These are phyloP conservation scores for Polymyxa betae DNA, from an alignment of 208 protist species.

Conservation along the genomic window DNA sequence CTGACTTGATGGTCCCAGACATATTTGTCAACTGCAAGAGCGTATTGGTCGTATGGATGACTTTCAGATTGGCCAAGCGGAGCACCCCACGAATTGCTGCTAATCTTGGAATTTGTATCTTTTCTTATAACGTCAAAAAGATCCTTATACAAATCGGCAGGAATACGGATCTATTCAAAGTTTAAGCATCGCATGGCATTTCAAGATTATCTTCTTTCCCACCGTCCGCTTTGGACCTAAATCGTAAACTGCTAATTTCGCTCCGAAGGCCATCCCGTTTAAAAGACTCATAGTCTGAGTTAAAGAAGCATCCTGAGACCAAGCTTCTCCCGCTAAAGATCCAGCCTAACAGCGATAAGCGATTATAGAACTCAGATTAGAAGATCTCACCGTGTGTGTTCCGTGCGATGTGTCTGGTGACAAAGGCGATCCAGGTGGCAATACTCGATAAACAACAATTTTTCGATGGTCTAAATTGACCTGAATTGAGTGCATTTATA, in stretches of 20 bases:
- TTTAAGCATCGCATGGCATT: too few species aligned
- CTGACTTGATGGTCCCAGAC: background rate
- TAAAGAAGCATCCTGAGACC: background rate
- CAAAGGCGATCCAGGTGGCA: background rate
- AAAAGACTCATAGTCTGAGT: background rate
- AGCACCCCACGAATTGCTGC: slow-evolving; percentile 36
- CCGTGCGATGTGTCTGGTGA: slow-evolving; percentile 23
- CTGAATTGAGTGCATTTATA: slow-evolving; percentile 3
- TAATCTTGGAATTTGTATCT: slow-evolving; percentile 32
- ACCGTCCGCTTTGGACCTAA: background rate
- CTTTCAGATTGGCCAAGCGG: background rate
- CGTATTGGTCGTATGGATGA: slow-evolving; percentile 7
- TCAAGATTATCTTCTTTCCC: background rate
- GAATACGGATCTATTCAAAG: slow-evolving; percentile 17
- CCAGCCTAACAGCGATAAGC: slow-evolving; percentile 1
- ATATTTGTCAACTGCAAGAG: slow-evolving; percentile 20
- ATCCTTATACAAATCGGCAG: slow-evolving; percentile 24
- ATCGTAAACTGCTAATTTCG: slow-evolving; percentile 31
- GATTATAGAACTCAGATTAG: background rate
- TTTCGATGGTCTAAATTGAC: slow-evolving; percentile 45
- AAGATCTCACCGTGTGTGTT: slow-evolving; percentile 2
- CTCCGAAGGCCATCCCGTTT: background rate
- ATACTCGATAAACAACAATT: slow-evolving; percentile 13
- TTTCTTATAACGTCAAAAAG: background rate
- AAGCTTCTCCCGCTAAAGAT: background rate